A percentile compares a stretch with the other conserved stretches of the same genome.
Evolutionary conservation across 306 rosid genomes (phyloP).

Genomic region (Citrullus amarus): DNA sequence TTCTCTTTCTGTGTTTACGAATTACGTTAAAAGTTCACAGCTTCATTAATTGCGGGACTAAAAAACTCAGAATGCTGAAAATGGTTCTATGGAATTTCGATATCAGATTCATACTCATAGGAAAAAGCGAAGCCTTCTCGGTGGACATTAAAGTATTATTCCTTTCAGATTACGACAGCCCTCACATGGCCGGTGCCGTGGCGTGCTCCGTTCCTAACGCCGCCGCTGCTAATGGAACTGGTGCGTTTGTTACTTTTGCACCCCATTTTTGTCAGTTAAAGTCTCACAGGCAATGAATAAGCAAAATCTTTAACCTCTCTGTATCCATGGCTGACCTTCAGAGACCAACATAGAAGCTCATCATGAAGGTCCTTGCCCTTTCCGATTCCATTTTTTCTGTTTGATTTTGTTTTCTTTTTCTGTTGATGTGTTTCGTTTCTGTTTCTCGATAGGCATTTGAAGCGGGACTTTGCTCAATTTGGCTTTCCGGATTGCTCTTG

Average conservation of each 20-base stretch:
- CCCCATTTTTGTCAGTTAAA: conserved; percentile 48
- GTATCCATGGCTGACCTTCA: neutral
- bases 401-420: neutral
- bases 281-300: conserved; percentile 12
- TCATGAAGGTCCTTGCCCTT: conserved; percentile 47
- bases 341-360: conserved; percentile 4
- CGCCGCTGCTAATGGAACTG: conserved; percentile 15
- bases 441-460: conserved; percentile 30
- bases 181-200: conserved; percentile 47
- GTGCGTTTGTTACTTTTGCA: conserved; percentile 59
- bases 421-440: conserved; percentile 16
- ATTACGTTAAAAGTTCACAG: neutral
- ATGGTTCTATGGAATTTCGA: neutral
- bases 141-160: conserved; percentile 2
- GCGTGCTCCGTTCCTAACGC: conserved; percentile 21
- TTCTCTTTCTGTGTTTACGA: neutral
- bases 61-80: neutral
- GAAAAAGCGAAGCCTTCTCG: neutral
- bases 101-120: neutral
- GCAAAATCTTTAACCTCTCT: too few relatives aligned
- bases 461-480: conserved; percentile 52
- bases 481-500: conserved; percentile 65
- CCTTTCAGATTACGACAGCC: conserved; percentile 20
- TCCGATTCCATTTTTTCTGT: neutral
- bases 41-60: neutral